A percentile compares a stretch with the other conserved stretches of the same genome.
phyloP scores from a whole-genome alignment of 2,329 filamentous ascomycete species.

The Beauveria sp. region DNA sequence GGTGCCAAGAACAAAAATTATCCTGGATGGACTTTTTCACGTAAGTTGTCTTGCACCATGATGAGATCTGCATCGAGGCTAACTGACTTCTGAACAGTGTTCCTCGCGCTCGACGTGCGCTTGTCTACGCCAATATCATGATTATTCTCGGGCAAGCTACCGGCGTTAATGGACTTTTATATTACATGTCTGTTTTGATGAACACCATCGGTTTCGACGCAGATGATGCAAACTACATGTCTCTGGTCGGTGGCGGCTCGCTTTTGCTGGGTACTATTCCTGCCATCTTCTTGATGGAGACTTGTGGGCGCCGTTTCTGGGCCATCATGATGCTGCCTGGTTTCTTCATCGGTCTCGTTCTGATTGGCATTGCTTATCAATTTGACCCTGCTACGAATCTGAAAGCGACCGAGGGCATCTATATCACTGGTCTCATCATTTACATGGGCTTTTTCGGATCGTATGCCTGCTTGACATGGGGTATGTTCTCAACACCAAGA shows the following conservation, averaged over 20 bases:
- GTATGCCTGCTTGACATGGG: slow-evolving; percentile 57
- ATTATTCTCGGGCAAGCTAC: slow-evolving; percentile 64
- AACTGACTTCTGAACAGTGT: slow-evolving; percentile 25
- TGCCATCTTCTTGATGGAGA: slow-evolving; percentile 64
- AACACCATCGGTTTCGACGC: slow-evolving; percentile 57
- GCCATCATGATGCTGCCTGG: slow-evolving; percentile 63
- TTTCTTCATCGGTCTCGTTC: slow-evolving; percentile 61
- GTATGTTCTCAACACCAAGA: background rate
- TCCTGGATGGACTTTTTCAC: slow-evolving; percentile 69
- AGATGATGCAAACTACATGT: slow-evolving; percentile 63
- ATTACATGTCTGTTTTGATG: slow-evolving; percentile 66
- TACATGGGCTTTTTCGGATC: slow-evolving; percentile 64
- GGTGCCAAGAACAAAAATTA: slow-evolving; percentile 47
- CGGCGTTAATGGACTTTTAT: slow-evolving; percentile 63
- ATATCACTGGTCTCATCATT: slow-evolving; percentile 58
- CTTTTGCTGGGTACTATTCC: slow-evolving; percentile 62
- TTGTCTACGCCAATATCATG: slow-evolving; percentile 64
- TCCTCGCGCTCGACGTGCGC: slow-evolving; percentile 56
- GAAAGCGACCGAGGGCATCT: slow-evolving; percentile 47
- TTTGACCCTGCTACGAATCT: slow-evolving; percentile 40
- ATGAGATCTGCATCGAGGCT: background rate
- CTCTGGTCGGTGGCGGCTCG: slow-evolving; percentile 60
- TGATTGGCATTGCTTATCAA: slow-evolving; percentile 59
- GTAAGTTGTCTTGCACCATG: slow-evolving; percentile 14
- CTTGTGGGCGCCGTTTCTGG: slow-evolving; percentile 67